These are phyloP conservation scores for Meredithiella fracta DNA, from an alignment of 2,329 filamentous ascomycete genomes.

Conservation along the genomic window DNA sequence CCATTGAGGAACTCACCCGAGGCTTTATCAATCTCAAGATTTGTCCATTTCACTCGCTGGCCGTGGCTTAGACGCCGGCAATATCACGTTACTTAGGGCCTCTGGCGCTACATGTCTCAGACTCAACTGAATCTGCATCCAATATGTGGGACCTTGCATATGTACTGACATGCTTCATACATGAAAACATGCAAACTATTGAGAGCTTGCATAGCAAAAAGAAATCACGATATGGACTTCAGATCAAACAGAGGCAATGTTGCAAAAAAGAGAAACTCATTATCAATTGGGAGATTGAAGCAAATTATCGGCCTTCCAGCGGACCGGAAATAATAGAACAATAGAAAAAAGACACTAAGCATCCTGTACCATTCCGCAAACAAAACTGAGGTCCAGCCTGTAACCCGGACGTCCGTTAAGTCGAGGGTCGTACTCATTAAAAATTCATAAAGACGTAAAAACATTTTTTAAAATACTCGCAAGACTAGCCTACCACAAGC, in stretches of 20 bases:
- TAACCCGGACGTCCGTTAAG: not conserved
- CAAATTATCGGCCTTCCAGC: not conserved
- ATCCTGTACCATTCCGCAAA: not conserved
- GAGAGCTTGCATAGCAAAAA: not conserved
- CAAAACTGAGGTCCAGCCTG: not conserved
- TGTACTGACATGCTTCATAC: not conserved
- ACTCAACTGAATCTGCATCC: not conserved
- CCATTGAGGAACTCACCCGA: not conserved
- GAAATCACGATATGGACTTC: not conserved
- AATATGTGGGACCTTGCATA: not conserved
- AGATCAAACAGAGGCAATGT: not conserved
- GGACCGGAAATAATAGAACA: not conserved
- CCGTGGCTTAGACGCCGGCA: not conserved
- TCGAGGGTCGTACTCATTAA: not conserved
- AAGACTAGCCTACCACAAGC: not conserved
- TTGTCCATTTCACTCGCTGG: not conserved
- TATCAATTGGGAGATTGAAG: not conserved
- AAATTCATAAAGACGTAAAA: not conserved
- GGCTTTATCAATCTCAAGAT: not conserved
- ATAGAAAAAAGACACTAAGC: not conserved
- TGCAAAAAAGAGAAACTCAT: not conserved
- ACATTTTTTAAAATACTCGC: not conserved
- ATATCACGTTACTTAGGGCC: not conserved
- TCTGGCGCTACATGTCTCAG: not conserved
- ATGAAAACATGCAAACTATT: not conserved